A percentile compares a stretch with the other conserved stretches of the same genome.
These are phyloP conservation scores for Lindgomyces ingoldianus DNA, from an alignment of 495 filamentous ascomycete genomes.

Conservation along the genomic window DNA sequence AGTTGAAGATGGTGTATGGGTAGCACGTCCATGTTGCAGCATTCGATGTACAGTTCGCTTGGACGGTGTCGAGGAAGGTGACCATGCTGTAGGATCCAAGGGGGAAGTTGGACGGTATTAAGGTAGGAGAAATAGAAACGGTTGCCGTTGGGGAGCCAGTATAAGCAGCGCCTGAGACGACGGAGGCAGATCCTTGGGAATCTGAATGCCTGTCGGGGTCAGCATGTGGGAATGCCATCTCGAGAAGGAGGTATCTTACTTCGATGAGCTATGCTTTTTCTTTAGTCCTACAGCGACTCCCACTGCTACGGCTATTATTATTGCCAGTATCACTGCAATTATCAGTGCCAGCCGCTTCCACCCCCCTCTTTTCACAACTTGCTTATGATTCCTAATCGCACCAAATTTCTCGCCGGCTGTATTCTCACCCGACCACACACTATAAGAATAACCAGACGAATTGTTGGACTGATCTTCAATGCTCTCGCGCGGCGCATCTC, in stretches of 20 bases:
- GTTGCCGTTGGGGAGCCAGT: conserved; percentile 7
- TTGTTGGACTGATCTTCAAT: conserved; percentile 15
- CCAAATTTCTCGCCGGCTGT: conserved; percentile 22
- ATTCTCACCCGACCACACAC: conserved; percentile 36
- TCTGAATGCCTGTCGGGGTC: neutral
- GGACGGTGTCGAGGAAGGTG: conserved; percentile 54
- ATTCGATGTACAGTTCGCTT: conserved; percentile 54
- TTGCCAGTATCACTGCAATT: conserved; percentile 13
- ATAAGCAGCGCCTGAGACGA: conserved; percentile 4
- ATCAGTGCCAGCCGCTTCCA: conserved; percentile 37
- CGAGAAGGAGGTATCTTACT: neutral
- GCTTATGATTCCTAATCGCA: conserved; percentile 30
- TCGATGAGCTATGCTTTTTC: conserved; percentile 26
- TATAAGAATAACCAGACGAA: conserved; percentile 23
- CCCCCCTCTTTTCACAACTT: conserved; percentile 39
- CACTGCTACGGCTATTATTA: conserved; percentile 30
- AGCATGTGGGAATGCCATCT: neutral
- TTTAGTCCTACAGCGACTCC: conserved; percentile 31
- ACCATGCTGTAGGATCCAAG: conserved; percentile 56
- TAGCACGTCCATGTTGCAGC: conserved; percentile 58
- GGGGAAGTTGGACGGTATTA: conserved; percentile 49
- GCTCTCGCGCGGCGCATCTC: conserved; percentile 32
- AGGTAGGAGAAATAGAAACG: conserved; percentile 15
- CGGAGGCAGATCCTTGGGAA: neutral
- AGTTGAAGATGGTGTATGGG: conserved; percentile 52